A percentile compares a stretch with the other conserved stretches of the same genome.
Conservation (phyloP, 768 basidiomycete species). For the Auricularia sp. region DNA sequence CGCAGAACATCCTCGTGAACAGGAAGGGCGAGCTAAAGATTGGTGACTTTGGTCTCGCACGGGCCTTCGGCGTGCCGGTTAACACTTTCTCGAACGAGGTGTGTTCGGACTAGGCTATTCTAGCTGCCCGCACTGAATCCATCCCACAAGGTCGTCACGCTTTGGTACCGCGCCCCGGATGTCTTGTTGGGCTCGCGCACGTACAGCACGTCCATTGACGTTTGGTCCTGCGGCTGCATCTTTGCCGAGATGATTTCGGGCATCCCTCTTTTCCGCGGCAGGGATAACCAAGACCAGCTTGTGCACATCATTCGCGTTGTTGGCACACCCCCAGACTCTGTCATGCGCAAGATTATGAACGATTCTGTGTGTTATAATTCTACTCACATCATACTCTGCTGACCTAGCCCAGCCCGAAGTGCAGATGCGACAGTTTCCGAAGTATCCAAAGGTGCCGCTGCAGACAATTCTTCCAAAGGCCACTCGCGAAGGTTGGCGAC, state of each 20-base stretch:
- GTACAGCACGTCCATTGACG: conserved; percentile 96
- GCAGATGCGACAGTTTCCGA: conserved; percentile 72
- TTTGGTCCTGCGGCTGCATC: conserved; percentile 98
- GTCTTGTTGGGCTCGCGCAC: conserved; percentile 94
- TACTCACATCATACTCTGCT: neutral
- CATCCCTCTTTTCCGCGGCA: conserved; percentile 88
- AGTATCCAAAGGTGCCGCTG: conserved; percentile 77
- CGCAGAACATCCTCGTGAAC: conserved; percentile 96
- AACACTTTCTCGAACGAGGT: conserved; percentile 99
- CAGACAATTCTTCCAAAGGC: conserved; percentile 78
- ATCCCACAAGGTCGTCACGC: conserved; percentile 72
- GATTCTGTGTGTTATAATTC: conserved; percentile 59
- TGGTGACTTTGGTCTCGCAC: conserved; percentile 93
- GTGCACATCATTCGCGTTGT: conserved; percentile 95
- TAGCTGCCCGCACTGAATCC: neutral
- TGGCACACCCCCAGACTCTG: conserved; percentile 85
- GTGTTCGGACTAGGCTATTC: conserved; percentile 10
- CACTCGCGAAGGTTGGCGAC: conserved; percentile 55
- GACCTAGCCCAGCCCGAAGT: conserved; percentile 57
- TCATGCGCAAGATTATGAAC: conserved; percentile 75
- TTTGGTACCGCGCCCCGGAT: conserved; percentile 98
- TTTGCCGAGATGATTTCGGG: conserved; percentile 99
- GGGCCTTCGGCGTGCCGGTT: conserved; percentile 97
- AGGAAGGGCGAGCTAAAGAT: conserved; percentile 93
- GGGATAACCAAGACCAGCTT: conserved; percentile 97